phyloP scores from a whole-genome alignment of 2,329 filamentous ascomycete genomes.

The Aureobasidium zeae region DNA sequence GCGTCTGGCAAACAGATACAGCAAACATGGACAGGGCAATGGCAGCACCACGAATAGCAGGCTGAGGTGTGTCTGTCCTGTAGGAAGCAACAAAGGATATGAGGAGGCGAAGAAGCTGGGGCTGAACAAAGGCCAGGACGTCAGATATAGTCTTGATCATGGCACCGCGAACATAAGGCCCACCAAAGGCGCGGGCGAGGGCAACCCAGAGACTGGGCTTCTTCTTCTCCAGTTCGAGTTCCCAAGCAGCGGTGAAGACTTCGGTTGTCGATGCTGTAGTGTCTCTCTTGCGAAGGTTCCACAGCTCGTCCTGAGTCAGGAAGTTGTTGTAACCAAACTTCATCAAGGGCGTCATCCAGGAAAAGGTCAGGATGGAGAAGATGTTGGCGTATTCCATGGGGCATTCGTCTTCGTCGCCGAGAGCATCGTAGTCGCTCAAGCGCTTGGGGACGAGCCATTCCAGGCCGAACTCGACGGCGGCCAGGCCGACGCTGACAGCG shows the following conservation, averaged over 20 bases:
- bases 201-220: conserved; percentile 78
- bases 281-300: conserved; percentile 76
- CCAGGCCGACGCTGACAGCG: conserved; percentile 60
- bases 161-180: conserved; percentile 70
- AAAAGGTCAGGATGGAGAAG: conserved; percentile 88
- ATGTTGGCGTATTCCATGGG: conserved; percentile 85
- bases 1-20: conserved; percentile 77
- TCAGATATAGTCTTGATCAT: conserved; percentile 89
- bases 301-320: conserved; percentile 88
- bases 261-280: conserved; percentile 65
- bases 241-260: conserved; percentile 67
- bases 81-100: conserved; percentile 83
- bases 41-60: conserved; percentile 71
- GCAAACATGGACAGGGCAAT: conserved; percentile 90
- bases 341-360: conserved; percentile 99
- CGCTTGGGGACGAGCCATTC: conserved; percentile 85
- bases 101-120: conserved; percentile 75
- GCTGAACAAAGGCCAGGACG: conserved; percentile 75
- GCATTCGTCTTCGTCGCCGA: conserved; percentile 61
- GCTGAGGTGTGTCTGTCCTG: conserved; percentile 53
- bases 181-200: conserved; percentile 73
- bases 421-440: conserved; percentile 56
- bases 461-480: conserved; percentile 60
- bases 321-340: conserved; percentile 84
- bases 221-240: conserved; percentile 61